A percentile compares a stretch with the other conserved stretches of the same genome.
Evolutionary conservation across 2,329 filamentous ascomycete species (phyloP).

Genomic region (Bimuria novae-zelandiae): DNA sequence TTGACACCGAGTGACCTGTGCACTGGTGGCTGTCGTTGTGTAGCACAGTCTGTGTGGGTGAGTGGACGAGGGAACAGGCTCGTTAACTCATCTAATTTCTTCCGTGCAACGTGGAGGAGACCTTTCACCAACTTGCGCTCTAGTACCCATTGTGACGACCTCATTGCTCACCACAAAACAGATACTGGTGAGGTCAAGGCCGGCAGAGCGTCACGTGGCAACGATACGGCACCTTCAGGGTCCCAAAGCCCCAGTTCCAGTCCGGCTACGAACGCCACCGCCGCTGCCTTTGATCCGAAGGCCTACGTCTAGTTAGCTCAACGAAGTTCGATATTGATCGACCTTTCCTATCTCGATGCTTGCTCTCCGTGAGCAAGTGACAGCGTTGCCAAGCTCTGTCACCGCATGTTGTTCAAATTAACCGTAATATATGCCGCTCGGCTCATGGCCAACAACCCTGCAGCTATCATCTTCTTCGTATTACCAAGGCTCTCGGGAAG

Average conservation of each 20-base stretch:
- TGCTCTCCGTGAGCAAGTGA: slow-evolving; percentile 9
- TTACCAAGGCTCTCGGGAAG: slow-evolving; percentile 3
- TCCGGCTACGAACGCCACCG: not conserved
- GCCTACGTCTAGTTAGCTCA: slow-evolving; percentile 2
- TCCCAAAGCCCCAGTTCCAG: too few species aligned
- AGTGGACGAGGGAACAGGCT: too few species aligned
- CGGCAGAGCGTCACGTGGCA: too few species aligned
- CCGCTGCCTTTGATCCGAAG: slow-evolving; percentile 19
- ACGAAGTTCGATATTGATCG: slow-evolving; percentile 10
- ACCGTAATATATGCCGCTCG: slow-evolving; percentile 24
- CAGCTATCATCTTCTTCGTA: slow-evolving; percentile 7
- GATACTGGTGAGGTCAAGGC: too few species aligned
- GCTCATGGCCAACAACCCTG: slow-evolving; percentile 18
- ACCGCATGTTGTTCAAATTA: slow-evolving; percentile 24
- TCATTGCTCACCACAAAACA: slow-evolving; percentile 5
- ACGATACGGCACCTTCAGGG: too few species aligned
- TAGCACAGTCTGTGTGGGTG: not conserved
- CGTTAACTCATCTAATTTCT: not conserved
- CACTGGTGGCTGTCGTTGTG: not conserved
- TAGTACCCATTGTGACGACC: not conserved
- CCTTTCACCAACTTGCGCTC: too few species aligned
- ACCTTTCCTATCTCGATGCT: slow-evolving; percentile 8
- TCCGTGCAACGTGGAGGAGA: not conserved
- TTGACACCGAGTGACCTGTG: too few species aligned
- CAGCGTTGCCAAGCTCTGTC: slow-evolving; percentile 22